Evolutionary conservation across 352 stramenopile genomes (phyloP).

Genomic region (Globisporangium yorkense): DNA sequence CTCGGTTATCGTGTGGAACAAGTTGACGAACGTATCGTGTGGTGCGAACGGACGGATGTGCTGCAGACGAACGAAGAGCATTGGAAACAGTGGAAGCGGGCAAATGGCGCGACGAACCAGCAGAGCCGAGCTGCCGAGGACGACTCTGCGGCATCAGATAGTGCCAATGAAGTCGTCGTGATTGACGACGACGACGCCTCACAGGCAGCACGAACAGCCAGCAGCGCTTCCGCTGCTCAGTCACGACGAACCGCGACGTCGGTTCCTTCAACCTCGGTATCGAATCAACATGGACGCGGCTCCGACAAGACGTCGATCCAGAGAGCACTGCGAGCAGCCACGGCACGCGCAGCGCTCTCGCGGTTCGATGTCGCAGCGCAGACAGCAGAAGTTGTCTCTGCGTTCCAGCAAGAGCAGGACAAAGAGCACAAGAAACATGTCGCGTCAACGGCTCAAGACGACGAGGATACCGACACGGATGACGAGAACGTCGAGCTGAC

Average conservation of each 20-base stretch:
- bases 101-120: slow-evolving; percentile 6
- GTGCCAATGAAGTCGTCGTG: slow-evolving; percentile 4
- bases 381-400: slow-evolving; percentile 31
- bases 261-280: not conserved
- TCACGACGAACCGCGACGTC: not conserved
- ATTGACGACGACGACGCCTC: not conserved
- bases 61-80: slow-evolving; percentile 62
- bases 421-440: not conserved
- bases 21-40: not conserved
- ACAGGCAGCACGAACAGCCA: not conserved
- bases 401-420: slow-evolving; percentile 20
- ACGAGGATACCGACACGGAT: slow-evolving; percentile 25
- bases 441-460: slow-evolving; percentile 4
- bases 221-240: not conserved
- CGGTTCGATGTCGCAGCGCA: slow-evolving; percentile 43
- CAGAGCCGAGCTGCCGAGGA: slow-evolving; percentile 2
- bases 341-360: slow-evolving; percentile 45
- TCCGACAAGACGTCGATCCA: slow-evolving; percentile 11
- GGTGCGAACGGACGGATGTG: not conserved
- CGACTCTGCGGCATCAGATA: not conserved
- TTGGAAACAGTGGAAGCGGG: slow-evolving; percentile 63
- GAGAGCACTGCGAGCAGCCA: slow-evolving; percentile 29
- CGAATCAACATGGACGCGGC: not conserved
- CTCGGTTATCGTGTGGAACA: not conserved
- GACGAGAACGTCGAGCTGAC: slow-evolving; percentile 54